A percentile compares a stretch with the other conserved stretches of the same genome.
Conservation (phyloP, 495 filamentous ascomycete species). For the Glarea lozoyensis region DNA sequence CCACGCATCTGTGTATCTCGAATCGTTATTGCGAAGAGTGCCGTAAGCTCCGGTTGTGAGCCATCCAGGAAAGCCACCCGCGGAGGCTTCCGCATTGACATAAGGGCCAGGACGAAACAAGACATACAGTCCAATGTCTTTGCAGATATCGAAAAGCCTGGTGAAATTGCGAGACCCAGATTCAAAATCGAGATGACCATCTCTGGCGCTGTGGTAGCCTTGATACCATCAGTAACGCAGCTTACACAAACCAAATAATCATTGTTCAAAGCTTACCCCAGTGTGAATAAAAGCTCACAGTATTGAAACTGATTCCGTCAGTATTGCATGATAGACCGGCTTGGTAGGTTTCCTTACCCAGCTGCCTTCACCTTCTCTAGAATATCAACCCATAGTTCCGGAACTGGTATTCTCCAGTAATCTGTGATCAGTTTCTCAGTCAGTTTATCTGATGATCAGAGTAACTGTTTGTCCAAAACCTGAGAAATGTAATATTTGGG, state of each 20-base stretch:
- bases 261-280: constrained; percentile 30
- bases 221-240: constrained; percentile 29
- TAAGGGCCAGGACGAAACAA: constrained; percentile 52
- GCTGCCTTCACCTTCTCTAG: constrained; percentile 53
- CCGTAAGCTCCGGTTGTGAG: constrained; percentile 54
- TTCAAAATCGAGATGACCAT: constrained; percentile 45
- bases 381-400: constrained; percentile 52
- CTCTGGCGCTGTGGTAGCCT: constrained; percentile 37
- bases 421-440: constrained; percentile 29
- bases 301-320: constrained; percentile 28
- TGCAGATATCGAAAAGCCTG: constrained; percentile 45
- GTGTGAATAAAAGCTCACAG: constrained; percentile 45
- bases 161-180: constrained; percentile 45
- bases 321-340: constrained; percentile 1
- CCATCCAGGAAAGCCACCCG: constrained; percentile 53
- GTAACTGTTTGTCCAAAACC: no score
- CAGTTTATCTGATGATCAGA: background rate
- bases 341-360: constrained; percentile 36
- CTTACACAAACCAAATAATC: constrained; percentile 9
- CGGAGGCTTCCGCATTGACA: constrained; percentile 47
- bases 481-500: no score
- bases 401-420: constrained; percentile 47
- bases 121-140: constrained; percentile 47
- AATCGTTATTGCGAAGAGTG: constrained; percentile 45
- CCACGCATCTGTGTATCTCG: constrained; percentile 45